phyloP scores from a whole-genome alignment of 345 rosid genomes.

The Eucalyptus albens region DNA sequence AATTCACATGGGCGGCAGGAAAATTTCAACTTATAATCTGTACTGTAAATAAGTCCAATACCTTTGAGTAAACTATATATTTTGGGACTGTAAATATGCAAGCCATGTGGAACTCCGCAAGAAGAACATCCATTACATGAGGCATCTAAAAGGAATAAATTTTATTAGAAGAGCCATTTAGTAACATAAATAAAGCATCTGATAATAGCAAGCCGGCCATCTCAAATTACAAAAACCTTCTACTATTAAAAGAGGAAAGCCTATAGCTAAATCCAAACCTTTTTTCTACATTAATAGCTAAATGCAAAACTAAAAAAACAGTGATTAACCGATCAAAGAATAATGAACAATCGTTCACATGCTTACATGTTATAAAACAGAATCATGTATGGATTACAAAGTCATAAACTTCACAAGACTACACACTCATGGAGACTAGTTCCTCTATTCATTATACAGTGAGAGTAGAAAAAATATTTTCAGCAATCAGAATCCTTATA shows the following conservation, averaged over 20 bases:
- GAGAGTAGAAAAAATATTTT: background rate
- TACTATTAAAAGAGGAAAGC: background rate
- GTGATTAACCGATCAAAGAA: background rate
- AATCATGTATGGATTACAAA: background rate
- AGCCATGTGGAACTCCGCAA: constrained; percentile 79
- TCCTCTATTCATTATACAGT: background rate
- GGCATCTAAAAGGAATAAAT: constrained; percentile 37
- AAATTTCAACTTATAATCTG: background rate
- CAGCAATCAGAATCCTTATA: background rate
- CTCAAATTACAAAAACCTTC: background rate
- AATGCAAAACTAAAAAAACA: background rate
- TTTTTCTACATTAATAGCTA: background rate
- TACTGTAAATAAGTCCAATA: background rate
- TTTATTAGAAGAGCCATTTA: background rate
- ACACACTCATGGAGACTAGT: background rate
- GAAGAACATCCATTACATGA: constrained; percentile 66
- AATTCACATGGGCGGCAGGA: background rate
- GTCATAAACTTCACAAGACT: background rate
- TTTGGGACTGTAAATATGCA: constrained; percentile 91
- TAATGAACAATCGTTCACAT: background rate
- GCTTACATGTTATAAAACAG: background rate
- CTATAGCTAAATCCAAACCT: background rate
- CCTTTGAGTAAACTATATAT: constrained; percentile 62
- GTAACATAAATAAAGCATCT: background rate
- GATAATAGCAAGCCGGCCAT: background rate